phyloP scores from a whole-genome alignment of 177 flowering plant genomes.

The Vitis hybrid region DNA sequence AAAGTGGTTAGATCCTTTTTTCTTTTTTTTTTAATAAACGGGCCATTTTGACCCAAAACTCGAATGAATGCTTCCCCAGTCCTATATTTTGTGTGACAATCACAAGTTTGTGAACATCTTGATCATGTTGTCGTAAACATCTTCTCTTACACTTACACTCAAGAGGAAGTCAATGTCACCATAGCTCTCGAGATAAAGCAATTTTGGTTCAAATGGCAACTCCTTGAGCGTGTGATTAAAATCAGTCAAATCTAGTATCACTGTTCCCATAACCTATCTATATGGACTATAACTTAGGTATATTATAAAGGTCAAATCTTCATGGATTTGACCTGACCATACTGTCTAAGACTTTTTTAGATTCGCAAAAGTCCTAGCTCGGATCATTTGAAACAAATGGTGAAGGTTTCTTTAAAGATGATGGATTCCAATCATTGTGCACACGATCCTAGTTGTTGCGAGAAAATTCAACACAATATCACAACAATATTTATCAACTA shows the following conservation, averaged over 20 bases:
- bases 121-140: slow-evolving; percentile 51
- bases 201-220: slow-evolving; percentile 41
- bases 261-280: slow-evolving; percentile 73
- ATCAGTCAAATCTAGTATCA: slow-evolving; percentile 43
- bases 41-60: too few species aligned
- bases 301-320: slow-evolving; percentile 55
- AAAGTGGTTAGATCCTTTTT: too few species aligned
- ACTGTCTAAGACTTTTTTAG: slow-evolving; percentile 57
- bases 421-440: slow-evolving; percentile 35
- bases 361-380: slow-evolving; percentile 76
- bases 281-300: slow-evolving; percentile 73
- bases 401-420: slow-evolving; percentile 79
- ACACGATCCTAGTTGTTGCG: too few species aligned
- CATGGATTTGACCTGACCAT: slow-evolving; percentile 68
- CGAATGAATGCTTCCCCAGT: too few species aligned
- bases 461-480: too few species aligned
- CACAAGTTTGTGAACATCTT: slow-evolving; percentile 29
- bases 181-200: slow-evolving; percentile 52
- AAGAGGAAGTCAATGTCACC: slow-evolving; percentile 68
- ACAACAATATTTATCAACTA: too few species aligned
- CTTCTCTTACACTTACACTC: slow-evolving; percentile 45
- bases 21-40: too few species aligned
- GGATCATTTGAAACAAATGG: slow-evolving; percentile 95
- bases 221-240: slow-evolving; percentile 49
- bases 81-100: too few species aligned